These are phyloP conservation scores for Vinca minor DNA, from an alignment of 257 asterid genomes.

Conservation along the genomic window DNA sequence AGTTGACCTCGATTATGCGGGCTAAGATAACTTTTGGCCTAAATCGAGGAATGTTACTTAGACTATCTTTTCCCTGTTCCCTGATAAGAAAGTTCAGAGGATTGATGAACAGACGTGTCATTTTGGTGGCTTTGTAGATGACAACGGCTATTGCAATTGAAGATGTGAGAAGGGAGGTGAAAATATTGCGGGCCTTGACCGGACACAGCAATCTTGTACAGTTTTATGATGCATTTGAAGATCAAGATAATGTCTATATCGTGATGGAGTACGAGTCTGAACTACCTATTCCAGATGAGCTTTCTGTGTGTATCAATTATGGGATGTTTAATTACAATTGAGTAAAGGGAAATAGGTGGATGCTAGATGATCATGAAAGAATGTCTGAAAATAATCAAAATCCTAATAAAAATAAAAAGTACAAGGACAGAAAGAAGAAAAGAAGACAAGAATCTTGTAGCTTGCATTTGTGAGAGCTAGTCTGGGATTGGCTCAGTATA, in stretches of 20 bases:
- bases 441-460: not conserved
- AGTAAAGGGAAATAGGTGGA: not conserved
- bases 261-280: constrained; percentile 60
- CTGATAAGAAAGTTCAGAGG: not conserved
- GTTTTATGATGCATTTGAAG: constrained; percentile 61
- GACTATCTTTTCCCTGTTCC: not conserved
- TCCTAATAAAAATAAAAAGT: not conserved
- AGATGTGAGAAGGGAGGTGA: constrained; percentile 62
- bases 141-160: constrained; percentile 58
- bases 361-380: not conserved
- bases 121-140: constrained; percentile 36
- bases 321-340: too few species aligned
- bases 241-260: constrained; percentile 50
- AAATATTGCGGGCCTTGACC: constrained; percentile 47
- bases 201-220: constrained; percentile 48
- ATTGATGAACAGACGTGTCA: not conserved
- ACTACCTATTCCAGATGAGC: not conserved
- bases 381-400: not conserved
- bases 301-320: not conserved
- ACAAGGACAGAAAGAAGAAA: not conserved
- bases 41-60: too few species aligned
- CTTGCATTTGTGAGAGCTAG: not conserved
- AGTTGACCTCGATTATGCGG: constrained; percentile 1
- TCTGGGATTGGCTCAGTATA: not conserved
- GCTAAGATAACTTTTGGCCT: too few species aligned